Evolutionary conservation across 2,329 filamentous ascomycete species (phyloP).

Genomic region (Pleochaeta shiraiana): DNA sequence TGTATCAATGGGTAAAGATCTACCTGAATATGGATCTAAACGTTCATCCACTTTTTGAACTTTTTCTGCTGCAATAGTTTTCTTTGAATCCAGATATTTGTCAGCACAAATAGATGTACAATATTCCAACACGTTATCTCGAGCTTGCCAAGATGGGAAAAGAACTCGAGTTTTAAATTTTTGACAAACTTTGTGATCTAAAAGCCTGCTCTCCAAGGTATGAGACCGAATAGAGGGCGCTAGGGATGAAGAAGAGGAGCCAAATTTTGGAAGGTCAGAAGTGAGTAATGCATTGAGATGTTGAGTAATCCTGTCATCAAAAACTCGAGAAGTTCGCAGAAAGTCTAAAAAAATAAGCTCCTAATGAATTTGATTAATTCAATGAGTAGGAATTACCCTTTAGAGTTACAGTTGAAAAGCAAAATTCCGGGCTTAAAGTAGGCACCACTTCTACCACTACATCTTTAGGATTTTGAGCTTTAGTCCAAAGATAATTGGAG

Average conservation of each 20-base stretch:
- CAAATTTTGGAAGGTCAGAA: conserved; percentile 50
- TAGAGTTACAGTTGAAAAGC: conserved; percentile 47
- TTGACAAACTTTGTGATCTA: conserved; percentile 41
- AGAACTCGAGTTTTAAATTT: conserved; percentile 56
- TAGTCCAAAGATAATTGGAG: too few relatives aligned
- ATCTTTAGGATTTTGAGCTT: neutral
- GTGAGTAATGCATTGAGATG: conserved; percentile 78
- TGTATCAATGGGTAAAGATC: conserved; percentile 61
- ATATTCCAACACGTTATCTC: conserved; percentile 70
- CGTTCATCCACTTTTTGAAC: conserved; percentile 68
- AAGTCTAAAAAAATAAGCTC: conserved; percentile 40
- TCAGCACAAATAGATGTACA: conserved; percentile 74
- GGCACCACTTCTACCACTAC: neutral
- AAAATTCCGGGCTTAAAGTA: conserved; percentile 42
- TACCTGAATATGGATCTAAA: conserved; percentile 71
- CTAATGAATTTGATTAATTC: conserved; percentile 4
- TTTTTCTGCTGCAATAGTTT: conserved; percentile 38
- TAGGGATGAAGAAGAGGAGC: conserved; percentile 52
- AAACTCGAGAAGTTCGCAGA: conserved; percentile 62
- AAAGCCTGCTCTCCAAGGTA: conserved; percentile 23
- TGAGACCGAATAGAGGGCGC: conserved; percentile 30
- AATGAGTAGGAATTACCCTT: conserved; percentile 29
- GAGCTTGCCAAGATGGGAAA: conserved; percentile 72
- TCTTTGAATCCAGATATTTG: conserved; percentile 44
- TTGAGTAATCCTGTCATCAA: conserved; percentile 87